phyloP scores from a whole-genome alignment of 768 basidiomycete species.

The Tricholoma flavovirens region DNA sequence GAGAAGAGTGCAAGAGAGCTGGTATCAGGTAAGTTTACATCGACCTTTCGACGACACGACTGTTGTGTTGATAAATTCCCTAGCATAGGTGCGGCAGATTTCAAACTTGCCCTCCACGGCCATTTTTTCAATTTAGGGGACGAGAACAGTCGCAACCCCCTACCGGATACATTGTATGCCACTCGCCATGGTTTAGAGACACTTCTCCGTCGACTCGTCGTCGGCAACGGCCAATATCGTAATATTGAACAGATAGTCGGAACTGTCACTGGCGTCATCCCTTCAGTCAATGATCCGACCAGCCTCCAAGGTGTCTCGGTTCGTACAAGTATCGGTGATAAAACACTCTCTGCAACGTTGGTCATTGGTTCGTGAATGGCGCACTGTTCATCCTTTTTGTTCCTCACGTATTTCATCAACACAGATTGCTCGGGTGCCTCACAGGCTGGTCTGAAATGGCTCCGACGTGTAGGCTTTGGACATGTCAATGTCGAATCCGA shows the following conservation, averaged over 20 bases:
- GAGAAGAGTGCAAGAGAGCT: neutral
- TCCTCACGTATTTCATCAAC: neutral
- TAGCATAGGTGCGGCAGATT: slow-evolving; percentile 14
- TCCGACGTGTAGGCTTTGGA: slow-evolving; percentile 19
- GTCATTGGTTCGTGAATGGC: neutral
- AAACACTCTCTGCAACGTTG: neutral
- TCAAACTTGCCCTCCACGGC: slow-evolving; percentile 12
- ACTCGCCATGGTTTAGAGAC: slow-evolving; percentile 24
- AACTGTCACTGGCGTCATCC: slow-evolving; percentile 21
- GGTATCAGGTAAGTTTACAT: neutral
- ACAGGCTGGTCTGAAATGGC: slow-evolving; percentile 21
- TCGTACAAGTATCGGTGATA: neutral
- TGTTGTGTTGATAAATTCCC: neutral
- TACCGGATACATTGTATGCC: slow-evolving; percentile 16
- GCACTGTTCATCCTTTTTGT: neutral
- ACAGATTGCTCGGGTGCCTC: slow-evolving; percentile 28
- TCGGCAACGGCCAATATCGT: slow-evolving; percentile 12
- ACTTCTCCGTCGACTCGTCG: slow-evolving; percentile 21
- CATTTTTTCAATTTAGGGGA: slow-evolving; percentile 7
- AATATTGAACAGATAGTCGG: slow-evolving; percentile 22
- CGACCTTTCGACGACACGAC: neutral
- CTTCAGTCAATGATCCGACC: slow-evolving; percentile 10
- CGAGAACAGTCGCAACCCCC: slow-evolving; percentile 3
- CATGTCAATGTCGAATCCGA: neutral
- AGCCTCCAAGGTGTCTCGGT: slow-evolving; percentile 11